Evolutionary conservation across 352 stramenopile genomes (phyloP).

Genomic region (Phytophthora quininea): DNA sequence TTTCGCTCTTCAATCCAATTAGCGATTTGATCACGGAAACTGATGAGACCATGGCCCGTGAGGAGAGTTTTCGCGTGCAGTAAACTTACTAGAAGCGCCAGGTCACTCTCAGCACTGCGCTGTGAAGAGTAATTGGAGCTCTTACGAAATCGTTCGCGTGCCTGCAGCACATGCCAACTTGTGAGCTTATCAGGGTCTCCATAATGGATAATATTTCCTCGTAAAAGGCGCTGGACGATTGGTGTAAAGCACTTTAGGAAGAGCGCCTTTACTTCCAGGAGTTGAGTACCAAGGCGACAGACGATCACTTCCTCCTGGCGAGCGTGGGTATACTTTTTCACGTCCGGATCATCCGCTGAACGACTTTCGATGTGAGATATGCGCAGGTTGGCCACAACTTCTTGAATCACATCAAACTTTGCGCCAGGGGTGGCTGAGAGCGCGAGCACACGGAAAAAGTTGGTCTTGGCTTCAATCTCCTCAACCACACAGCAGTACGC

Average conservation of each 20-base stretch:
- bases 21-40: conserved; percentile 75
- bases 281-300: conserved; percentile 62
- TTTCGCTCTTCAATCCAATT: conserved; percentile 63
- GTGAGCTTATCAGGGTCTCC: conserved; percentile 78
- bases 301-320: conserved; percentile 87
- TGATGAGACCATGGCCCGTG: conserved; percentile 73
- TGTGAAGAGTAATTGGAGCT: conserved; percentile 69
- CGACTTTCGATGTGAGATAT: conserved; percentile 96
- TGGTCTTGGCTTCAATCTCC: conserved; percentile 65
- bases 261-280: conserved; percentile 68
- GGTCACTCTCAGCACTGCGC: conserved; percentile 74
- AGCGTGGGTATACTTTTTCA: conserved; percentile 90
- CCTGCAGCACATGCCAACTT: conserved; percentile 81
- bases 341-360: conserved; percentile 94
- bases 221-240: conserved; percentile 63
- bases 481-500: conserved; percentile 95
- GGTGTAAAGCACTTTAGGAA: conserved; percentile 69
- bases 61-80: conserved; percentile 83
- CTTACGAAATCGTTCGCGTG: conserved; percentile 73
- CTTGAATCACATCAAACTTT: conserved; percentile 95
- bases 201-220: conserved; percentile 66
- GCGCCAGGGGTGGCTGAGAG: conserved; percentile 97
- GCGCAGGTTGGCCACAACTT: conserved; percentile 94
- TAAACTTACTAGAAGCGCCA: conserved; percentile 75
- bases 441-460: conserved; percentile 92